Percentiles rank a stretch among this genome's conserved stretches.
phyloP scores from a whole-genome alignment of 768 basidiomycete species.

The Kwoniella europaea region DNA sequence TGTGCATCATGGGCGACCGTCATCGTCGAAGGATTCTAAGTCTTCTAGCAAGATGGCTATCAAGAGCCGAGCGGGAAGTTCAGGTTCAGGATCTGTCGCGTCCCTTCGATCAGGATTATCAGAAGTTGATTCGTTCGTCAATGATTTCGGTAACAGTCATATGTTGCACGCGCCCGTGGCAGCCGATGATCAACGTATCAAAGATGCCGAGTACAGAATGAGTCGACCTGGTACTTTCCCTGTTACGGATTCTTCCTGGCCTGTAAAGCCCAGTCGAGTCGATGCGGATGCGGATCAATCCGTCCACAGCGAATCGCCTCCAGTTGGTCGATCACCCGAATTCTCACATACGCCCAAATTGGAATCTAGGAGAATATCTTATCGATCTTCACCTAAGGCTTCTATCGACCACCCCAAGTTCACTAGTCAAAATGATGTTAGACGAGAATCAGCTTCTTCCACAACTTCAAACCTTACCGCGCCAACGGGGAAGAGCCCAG shows the following conservation, averaged over 20 bases:
- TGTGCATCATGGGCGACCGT: conserved; percentile 48
- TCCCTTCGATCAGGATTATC: conserved; percentile 32
- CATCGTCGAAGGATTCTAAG: conserved; percentile 33
- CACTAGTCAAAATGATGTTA: no score
- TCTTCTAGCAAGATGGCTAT: not conserved
- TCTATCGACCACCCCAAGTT: not conserved
- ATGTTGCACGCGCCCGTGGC: conserved; percentile 38
- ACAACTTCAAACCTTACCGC: not conserved
- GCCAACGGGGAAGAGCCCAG: no score
- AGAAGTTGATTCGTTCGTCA: conserved; percentile 59
- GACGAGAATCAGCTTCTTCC: conserved; percentile 8
- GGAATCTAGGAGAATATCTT: conserved; percentile 1
- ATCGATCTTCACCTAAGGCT: not conserved
- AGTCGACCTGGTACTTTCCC: conserved; percentile 50
- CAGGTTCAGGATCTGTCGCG: conserved; percentile 20
- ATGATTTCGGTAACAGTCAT: conserved; percentile 55
- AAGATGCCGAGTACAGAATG: conserved; percentile 49
- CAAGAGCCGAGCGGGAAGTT: conserved; percentile 24
- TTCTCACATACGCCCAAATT: not conserved
- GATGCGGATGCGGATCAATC: conserved; percentile 35
- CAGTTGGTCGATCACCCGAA: not conserved
- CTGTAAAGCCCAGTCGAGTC: conserved; percentile 44
- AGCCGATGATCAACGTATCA: conserved; percentile 40
- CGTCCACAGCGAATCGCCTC: conserved; percentile 6
- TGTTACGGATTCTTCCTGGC: conserved; percentile 52